These are phyloP conservation scores for Piloderma croceum DNA, from an alignment of 768 basidiomycete genomes.

Conservation along the genomic window DNA sequence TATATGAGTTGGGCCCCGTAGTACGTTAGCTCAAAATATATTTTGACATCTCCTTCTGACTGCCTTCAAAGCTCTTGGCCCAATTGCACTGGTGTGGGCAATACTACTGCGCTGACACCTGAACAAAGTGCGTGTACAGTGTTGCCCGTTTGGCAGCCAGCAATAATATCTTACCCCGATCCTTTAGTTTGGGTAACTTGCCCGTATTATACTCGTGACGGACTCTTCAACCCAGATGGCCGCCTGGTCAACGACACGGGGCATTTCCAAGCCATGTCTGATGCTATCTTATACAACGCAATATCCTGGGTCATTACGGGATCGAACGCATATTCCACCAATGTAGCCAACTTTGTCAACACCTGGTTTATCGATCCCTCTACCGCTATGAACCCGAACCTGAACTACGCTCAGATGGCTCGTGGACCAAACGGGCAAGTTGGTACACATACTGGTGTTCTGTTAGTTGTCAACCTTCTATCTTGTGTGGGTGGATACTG, in stretches of 20 bases:
- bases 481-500: no score
- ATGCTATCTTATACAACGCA: slow-evolving; percentile 28
- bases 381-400: slow-evolving; percentile 61
- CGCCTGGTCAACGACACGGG: slow-evolving; percentile 38
- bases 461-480: slow-evolving; percentile 5
- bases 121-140: slow-evolving; percentile 38
- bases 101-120: slow-evolving; percentile 50
- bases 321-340: slow-evolving; percentile 37
- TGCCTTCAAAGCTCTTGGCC: slow-evolving; percentile 51
- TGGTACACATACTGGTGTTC: slow-evolving; percentile 8
- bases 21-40: slow-evolving; percentile 30
- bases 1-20: slow-evolving; percentile 72
- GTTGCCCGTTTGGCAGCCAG: slow-evolving; percentile 1
- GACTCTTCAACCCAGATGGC: slow-evolving; percentile 60
- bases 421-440: slow-evolving; percentile 10
- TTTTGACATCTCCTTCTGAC: background rate
- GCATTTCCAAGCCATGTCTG: background rate
- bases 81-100: slow-evolving; percentile 51
- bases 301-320: slow-evolving; percentile 48
- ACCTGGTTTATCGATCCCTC: slow-evolving; percentile 55
- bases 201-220: slow-evolving; percentile 51
- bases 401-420: slow-evolving; percentile 42
- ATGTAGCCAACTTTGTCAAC: slow-evolving; percentile 38
- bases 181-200: slow-evolving; percentile 54
- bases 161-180: background rate